Percentiles rank a stretch among this genome's conserved stretches.
Conservation (phyloP, 2,329 filamentous ascomycete species). For the Ilyonectria mors-panacis region DNA sequence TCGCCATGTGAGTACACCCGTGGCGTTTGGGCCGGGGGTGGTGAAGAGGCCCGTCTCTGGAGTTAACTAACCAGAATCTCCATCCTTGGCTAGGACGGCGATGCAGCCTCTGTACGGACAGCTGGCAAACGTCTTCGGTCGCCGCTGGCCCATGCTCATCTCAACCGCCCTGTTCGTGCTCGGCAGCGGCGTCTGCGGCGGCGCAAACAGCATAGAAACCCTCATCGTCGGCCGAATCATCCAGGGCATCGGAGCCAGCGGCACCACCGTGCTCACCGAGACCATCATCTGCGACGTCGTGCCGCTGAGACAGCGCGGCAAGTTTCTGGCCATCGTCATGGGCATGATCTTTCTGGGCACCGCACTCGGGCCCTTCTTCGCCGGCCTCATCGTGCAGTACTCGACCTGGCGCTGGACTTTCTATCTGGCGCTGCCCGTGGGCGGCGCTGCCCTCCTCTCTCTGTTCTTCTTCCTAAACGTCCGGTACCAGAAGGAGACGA, state of each 20-base stretch:
- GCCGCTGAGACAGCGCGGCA: conserved; percentile 62
- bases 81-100: conserved; percentile 39
- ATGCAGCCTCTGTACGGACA: conserved; percentile 66
- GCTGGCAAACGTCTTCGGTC: conserved; percentile 65
- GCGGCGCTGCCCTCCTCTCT: conserved; percentile 38
- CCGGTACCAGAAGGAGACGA: conserved; percentile 33
- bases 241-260: conserved; percentile 62
- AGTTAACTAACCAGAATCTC: conserved; percentile 1
- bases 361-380: conserved; percentile 52
- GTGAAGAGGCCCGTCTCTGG: conserved; percentile 7
- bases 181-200: conserved; percentile 44
- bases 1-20: conserved; percentile 30
- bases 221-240: conserved; percentile 62
- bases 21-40: not conserved
- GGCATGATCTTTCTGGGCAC: conserved; percentile 52
- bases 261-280: conserved; percentile 53
- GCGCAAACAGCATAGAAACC: conserved; percentile 46
- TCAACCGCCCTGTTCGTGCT: conserved; percentile 41
- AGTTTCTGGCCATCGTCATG: conserved; percentile 55
- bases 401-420: conserved; percentile 62
- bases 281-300: conserved; percentile 61
- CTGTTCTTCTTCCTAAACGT: conserved; percentile 45
- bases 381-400: conserved; percentile 44
- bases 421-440: conserved; percentile 57
- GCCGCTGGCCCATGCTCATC: conserved; percentile 56